Conservation (phyloP, 1,139 yeast species). For the Kurtzmaniella natalensis region DNA sequence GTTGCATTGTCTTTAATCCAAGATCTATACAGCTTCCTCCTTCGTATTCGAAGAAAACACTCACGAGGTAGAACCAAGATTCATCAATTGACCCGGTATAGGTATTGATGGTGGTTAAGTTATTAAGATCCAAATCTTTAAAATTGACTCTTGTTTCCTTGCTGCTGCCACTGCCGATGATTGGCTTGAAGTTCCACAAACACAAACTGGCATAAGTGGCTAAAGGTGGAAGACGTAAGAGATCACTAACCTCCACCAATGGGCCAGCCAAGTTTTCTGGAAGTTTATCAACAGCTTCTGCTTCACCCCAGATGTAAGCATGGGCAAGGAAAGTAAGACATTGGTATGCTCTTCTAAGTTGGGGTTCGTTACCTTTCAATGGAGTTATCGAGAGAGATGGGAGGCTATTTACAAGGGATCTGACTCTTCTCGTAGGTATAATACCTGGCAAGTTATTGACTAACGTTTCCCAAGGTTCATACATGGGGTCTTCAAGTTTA, state of each 20-base stretch:
- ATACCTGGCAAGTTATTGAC: conserved; percentile 68
- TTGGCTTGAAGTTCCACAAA: conserved; percentile 79
- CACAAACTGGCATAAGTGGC: conserved; percentile 86
- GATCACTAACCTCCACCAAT: conserved; percentile 51
- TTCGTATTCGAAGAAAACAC: conserved; percentile 78
- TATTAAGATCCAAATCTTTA: conserved; percentile 48
- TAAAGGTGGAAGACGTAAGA: conserved; percentile 74
- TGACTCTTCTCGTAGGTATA: conserved; percentile 58
- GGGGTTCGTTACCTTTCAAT: conserved; percentile 38
- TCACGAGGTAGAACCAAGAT: conserved; percentile 88
- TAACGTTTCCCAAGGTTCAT: conserved; percentile 72
- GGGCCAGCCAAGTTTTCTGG: conserved; percentile 74
- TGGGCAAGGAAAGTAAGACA: conserved; percentile 76
- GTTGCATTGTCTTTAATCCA: conserved; percentile 36
- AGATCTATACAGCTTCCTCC: conserved; percentile 71
- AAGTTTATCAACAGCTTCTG: conserved; percentile 58
- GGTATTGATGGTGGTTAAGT: conserved; percentile 75
- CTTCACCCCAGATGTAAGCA: conserved; percentile 86
- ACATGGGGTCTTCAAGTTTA: conserved; percentile 57
- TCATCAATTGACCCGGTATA: conserved; percentile 91
- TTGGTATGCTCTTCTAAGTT: conserved; percentile 76
- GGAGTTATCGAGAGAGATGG: conserved; percentile 51
- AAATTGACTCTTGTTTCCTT: background rate
- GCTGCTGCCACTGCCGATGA: conserved; percentile 38
- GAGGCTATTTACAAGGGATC: conserved; percentile 51